These are phyloP conservation scores for Westerdykella ornata DNA, from an alignment of 2,329 filamentous ascomycete species.

Conservation along the genomic window DNA sequence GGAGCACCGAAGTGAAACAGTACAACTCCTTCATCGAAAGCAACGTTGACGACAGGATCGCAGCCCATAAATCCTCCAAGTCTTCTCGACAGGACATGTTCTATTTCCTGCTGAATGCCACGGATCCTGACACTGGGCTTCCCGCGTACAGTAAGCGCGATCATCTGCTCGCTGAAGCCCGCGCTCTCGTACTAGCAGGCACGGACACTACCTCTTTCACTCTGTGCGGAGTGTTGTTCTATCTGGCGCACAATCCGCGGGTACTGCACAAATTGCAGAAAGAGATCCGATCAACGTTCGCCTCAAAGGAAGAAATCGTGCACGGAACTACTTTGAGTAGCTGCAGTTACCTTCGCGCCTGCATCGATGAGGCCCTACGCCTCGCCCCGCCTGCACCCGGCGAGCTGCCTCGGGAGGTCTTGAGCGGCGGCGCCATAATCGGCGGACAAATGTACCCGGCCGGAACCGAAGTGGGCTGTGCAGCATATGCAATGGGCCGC, in stretches of 20 bases:
- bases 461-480: slow-evolving; percentile 15
- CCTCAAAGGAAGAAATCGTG: slow-evolving; percentile 4
- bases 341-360: slow-evolving; percentile 14
- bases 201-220: slow-evolving; percentile 7
- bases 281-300: slow-evolving; percentile 9
- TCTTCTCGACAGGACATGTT: slow-evolving; percentile 35
- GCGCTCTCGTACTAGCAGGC: slow-evolving; percentile 10
- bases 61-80: neutral
- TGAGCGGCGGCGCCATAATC: slow-evolving; percentile 15
- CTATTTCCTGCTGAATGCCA: slow-evolving; percentile 36
- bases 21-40: neutral
- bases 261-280: slow-evolving; percentile 5
- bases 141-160: slow-evolving; percentile 20
- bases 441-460: slow-evolving; percentile 12
- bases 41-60: neutral
- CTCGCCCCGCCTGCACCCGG: slow-evolving; percentile 11
- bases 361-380: slow-evolving; percentile 14
- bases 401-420: slow-evolving; percentile 11
- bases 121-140: slow-evolving; percentile 35
- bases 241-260: slow-evolving; percentile 4
- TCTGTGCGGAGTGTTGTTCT: slow-evolving; percentile 8
- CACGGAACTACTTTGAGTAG: slow-evolving; percentile 5
- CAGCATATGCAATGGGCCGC: slow-evolving; percentile 14
- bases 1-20: neutral
- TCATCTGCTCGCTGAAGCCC: slow-evolving; percentile 29